Percentiles rank a stretch among this genome's conserved stretches.
Conservation (phyloP, 2,329 filamentous ascomycete species). For the Penicillium freii region DNA sequence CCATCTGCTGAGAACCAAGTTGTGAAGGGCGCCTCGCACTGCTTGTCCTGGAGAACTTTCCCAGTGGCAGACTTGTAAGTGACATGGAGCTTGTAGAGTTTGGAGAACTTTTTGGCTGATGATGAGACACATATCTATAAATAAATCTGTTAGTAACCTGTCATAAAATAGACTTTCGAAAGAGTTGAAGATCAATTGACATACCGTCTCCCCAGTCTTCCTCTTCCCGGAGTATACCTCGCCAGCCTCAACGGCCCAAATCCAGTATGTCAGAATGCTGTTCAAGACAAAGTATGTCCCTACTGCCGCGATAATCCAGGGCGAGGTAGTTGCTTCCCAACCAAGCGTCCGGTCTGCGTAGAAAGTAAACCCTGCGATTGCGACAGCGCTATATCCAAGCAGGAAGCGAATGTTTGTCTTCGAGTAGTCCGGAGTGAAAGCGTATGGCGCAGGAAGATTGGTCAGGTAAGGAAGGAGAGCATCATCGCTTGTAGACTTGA, state of each 20-base stretch:
- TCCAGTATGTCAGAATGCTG: slow-evolving; percentile 75
- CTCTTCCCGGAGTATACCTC: slow-evolving; percentile 75
- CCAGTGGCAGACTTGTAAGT: slow-evolving; percentile 41
- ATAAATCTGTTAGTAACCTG: slow-evolving; percentile 5
- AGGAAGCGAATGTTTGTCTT: slow-evolving; percentile 78
- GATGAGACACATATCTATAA: slow-evolving; percentile 69
- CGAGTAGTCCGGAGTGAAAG: slow-evolving; percentile 75
- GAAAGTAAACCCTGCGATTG: slow-evolving; percentile 79
- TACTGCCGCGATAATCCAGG: slow-evolving; percentile 77
- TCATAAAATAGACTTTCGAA: not conserved
- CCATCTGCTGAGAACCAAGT: slow-evolving; percentile 60
- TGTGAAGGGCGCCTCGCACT: slow-evolving; percentile 58
- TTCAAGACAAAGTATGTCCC: slow-evolving; percentile 77
- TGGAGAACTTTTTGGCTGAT: slow-evolving; percentile 73
- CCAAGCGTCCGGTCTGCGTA: slow-evolving; percentile 87
- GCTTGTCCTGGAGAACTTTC: slow-evolving; percentile 45
- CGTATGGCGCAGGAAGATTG: slow-evolving; percentile 61
- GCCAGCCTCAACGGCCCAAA: slow-evolving; percentile 77
- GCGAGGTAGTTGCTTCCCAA: slow-evolving; percentile 76
- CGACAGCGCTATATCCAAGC: slow-evolving; percentile 79
- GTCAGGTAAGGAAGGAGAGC: slow-evolving; percentile 91
- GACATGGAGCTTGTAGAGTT: slow-evolving; percentile 74
- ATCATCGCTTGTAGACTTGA: slow-evolving; percentile 96
- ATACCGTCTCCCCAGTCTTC: slow-evolving; percentile 64
- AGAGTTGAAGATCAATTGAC: slow-evolving; percentile 15